A percentile compares a stretch with the other conserved stretches of the same genome.
Evolutionary conservation across 2,329 filamentous ascomycete genomes (phyloP).

Genomic region (Aspergillus sclerotialis): DNA sequence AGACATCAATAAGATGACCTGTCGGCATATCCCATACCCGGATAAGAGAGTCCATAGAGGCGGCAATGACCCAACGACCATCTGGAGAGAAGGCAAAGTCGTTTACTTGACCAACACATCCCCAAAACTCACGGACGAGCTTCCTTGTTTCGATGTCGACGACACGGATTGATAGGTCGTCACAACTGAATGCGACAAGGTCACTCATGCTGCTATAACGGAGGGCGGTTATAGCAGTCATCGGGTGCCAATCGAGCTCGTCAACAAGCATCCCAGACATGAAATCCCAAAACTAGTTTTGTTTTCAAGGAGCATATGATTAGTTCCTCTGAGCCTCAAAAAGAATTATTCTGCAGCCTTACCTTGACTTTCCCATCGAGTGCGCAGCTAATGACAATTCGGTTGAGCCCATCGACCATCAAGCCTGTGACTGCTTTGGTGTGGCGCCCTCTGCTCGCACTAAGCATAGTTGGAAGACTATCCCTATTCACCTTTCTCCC

Average conservation of each 20-base stretch:
- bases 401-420: conserved; percentile 83
- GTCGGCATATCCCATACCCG: conserved; percentile 95
- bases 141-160: conserved; percentile 86
- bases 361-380: conserved; percentile 83
- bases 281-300: conserved; percentile 78
- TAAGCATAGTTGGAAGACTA: background rate
- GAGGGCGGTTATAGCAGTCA: conserved; percentile 67
- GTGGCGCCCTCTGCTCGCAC: conserved; percentile 47
- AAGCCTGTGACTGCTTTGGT: conserved; percentile 77
- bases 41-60: conserved; percentile 71
- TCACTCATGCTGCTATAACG: conserved; percentile 78
- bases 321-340: no score
- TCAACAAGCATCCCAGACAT: conserved; percentile 70
- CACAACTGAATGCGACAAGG: conserved; percentile 79
- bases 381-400: conserved; percentile 75
- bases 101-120: conserved; percentile 64
- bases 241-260: conserved; percentile 76
- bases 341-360: no score
- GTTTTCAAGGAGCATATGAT: background rate
- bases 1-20: conserved; percentile 88
- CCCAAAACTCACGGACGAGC: conserved; percentile 89
- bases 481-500: conserved; percentile 50
- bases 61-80: conserved; percentile 86
- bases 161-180: conserved; percentile 79
- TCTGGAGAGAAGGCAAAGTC: conserved; percentile 88